Conservation (phyloP, 768 basidiomycete genomes). For the Mrakia frigida region DNA sequence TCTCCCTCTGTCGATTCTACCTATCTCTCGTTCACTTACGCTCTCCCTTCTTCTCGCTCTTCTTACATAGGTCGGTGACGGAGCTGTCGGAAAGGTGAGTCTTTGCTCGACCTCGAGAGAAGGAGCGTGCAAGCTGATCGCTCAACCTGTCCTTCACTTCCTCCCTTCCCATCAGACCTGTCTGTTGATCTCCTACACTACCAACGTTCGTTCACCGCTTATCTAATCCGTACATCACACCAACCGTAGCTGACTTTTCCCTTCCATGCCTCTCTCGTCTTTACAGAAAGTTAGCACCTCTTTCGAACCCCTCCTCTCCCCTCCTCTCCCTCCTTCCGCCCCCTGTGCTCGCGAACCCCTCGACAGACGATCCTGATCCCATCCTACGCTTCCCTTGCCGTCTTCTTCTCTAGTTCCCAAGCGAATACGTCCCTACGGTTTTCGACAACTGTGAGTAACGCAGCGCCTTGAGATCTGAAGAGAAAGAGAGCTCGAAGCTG, state of each 20-base stretch:
- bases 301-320: neutral
- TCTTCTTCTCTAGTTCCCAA: conserved; percentile 66
- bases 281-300: conserved; percentile 30
- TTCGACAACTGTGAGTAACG: conserved; percentile 42
- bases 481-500: neutral
- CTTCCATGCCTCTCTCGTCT: neutral
- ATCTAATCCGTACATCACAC: neutral
- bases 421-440: conserved; percentile 55
- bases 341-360: neutral
- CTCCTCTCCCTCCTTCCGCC: neutral
- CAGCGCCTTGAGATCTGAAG: neutral
- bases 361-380: conserved; percentile 45
- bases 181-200: conserved; percentile 73
- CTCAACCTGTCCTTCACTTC: neutral
- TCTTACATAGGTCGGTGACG: conserved; percentile 67
- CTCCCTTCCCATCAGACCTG: conserved; percentile 61
- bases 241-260: neutral
- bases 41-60: neutral
- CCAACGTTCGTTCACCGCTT: conserved; percentile 25
- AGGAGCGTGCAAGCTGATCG: neutral
- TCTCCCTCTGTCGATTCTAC: neutral
- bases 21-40: too few relatives aligned
- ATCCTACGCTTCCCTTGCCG: conserved; percentile 50
- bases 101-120: neutral
- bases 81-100: conserved; percentile 93